These are phyloP conservation scores for Psilocybe cubensis DNA, from an alignment of 768 basidiomycete species.

Conservation along the genomic window DNA sequence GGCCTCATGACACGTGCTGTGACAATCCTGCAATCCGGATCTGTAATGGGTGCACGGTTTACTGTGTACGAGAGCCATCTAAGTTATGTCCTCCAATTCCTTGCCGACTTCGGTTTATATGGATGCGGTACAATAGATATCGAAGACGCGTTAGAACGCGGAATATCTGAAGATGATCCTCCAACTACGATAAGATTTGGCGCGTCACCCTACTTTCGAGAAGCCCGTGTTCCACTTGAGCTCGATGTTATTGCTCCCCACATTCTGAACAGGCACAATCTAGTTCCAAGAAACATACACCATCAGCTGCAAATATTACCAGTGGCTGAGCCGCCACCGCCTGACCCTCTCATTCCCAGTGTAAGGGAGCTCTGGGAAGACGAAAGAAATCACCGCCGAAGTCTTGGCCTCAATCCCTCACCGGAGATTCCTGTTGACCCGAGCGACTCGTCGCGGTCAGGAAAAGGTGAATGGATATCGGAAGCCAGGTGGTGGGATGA, in stretches of 20 bases:
- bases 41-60: constrained; percentile 80
- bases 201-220: constrained; percentile 62
- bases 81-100: constrained; percentile 86
- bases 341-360: constrained; percentile 81
- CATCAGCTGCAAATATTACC: constrained; percentile 76
- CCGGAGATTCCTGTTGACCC: constrained; percentile 74
- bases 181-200: constrained; percentile 35
- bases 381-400: constrained; percentile 75
- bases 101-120: constrained; percentile 94
- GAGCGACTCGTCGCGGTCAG: constrained; percentile 62
- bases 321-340: constrained; percentile 57
- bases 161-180: constrained; percentile 38
- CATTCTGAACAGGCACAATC: constrained; percentile 80
- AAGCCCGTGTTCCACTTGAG: constrained; percentile 75
- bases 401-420: constrained; percentile 70
- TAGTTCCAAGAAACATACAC: constrained; percentile 63
- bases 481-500: constrained; percentile 81
- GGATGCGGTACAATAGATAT: constrained; percentile 92
- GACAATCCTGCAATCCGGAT: constrained; percentile 80
- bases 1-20: constrained; percentile 66
- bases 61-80: constrained; percentile 90
- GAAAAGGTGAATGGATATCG: constrained; percentile 67
- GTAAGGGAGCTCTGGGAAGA: constrained; percentile 97
- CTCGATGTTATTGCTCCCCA: constrained; percentile 81
- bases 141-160: constrained; percentile 64